Conservation (phyloP, 108 stramenopile genomes). For the Phaeodactylum tricornutum region DNA sequence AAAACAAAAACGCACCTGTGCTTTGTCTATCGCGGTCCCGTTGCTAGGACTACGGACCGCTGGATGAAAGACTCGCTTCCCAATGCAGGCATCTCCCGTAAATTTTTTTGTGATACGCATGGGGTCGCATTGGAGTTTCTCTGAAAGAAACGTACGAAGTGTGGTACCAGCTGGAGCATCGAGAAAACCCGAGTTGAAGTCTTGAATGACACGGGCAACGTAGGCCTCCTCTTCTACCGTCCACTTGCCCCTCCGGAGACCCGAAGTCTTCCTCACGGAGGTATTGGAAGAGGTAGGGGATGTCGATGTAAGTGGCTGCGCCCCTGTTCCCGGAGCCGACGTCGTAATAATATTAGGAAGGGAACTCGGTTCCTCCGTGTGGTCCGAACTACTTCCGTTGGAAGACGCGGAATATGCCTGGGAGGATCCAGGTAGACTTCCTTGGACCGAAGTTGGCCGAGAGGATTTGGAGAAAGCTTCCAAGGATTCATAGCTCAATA, state of each 20-base stretch:
- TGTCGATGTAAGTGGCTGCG: too few relatives aligned
- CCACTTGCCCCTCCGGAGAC: constrained; percentile 89
- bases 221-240: constrained; percentile 93
- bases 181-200: constrained; percentile 90
- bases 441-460: too few relatives aligned
- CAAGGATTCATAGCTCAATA: too few relatives aligned
- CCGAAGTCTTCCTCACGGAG: too few relatives aligned
- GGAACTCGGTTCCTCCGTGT: too few relatives aligned
- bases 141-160: constrained; percentile 86
- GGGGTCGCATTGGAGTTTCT: constrained; percentile 95
- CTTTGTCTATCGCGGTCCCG: constrained; percentile 44
- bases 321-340: too few relatives aligned
- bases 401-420: too few relatives aligned
- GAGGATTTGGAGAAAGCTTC: too few relatives aligned
- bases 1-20: constrained; percentile 31
- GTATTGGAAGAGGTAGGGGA: too few relatives aligned
- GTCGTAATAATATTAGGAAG: too few relatives aligned
- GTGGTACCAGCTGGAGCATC: constrained; percentile 93
- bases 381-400: too few relatives aligned
- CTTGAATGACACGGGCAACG: constrained; percentile 82
- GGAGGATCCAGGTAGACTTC: too few relatives aligned
- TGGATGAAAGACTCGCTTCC: constrained; percentile 87
- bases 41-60: constrained; percentile 41
- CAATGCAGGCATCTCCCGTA: constrained; percentile 89
- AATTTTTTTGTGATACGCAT: constrained; percentile 99